These are phyloP conservation scores for Phanerochaete carnosa DNA, from an alignment of 768 basidiomycete genomes.

Conservation along the genomic window DNA sequence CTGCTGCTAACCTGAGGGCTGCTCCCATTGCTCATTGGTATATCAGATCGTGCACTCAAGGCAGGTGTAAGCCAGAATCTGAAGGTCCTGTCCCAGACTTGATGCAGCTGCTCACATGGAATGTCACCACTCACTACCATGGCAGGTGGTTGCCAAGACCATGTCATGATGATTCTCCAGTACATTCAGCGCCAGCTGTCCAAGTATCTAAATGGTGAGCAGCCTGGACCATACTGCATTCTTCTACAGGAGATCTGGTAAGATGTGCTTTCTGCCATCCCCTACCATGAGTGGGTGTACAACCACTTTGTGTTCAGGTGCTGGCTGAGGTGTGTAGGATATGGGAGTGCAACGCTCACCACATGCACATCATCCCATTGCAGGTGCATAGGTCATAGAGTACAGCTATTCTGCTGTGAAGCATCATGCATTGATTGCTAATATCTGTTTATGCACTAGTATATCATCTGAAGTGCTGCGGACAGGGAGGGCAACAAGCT, in stretches of 20 bases:
- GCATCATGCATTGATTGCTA: conserved; percentile 56
- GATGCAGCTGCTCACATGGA: conserved; percentile 68
- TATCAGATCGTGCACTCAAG: not conserved
- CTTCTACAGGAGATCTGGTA: conserved; percentile 66
- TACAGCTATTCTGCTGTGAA: conserved; percentile 49
- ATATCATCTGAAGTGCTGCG: conserved; percentile 12
- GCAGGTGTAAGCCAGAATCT: not conserved
- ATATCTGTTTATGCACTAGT: conserved; percentile 42
- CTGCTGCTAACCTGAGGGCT: too few relatives aligned
- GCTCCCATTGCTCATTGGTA: too few relatives aligned
- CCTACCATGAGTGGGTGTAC: conserved; percentile 60
- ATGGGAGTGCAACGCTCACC: conserved; percentile 73
- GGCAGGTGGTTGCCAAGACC: conserved; percentile 32
- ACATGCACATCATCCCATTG: conserved; percentile 51
- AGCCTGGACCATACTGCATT: conserved; percentile 58
- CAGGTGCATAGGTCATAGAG: conserved; percentile 45
- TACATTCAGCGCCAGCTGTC: conserved; percentile 56
- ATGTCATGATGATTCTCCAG: conserved; percentile 46
- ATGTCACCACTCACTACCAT: conserved; percentile 60
- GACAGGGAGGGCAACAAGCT: conserved; percentile 30
- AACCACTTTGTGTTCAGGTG: conserved; percentile 53
- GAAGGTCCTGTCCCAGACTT: conserved; percentile 30
- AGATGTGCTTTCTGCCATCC: conserved; percentile 42
- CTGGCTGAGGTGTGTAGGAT: conserved; percentile 49
- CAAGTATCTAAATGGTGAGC: conserved; percentile 34